Evolutionary conservation across 768 basidiomycete species (phyloP), one percentile per base, ranked within the genome.

Genomic region (Butyriboletus loyo): DNA sequence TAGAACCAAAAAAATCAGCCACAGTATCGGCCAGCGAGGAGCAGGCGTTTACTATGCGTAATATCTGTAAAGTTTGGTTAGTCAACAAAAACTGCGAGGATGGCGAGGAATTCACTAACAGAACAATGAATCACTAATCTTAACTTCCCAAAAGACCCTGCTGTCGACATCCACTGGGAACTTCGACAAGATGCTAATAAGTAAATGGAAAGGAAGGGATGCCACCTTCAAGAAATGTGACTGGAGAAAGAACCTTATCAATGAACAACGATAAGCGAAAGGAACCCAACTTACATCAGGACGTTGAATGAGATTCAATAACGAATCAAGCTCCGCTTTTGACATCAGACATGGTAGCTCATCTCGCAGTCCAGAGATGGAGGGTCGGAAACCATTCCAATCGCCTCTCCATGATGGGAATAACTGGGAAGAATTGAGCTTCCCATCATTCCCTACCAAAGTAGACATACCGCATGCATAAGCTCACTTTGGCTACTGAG

Each of bases 211-310:
- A 0, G 91, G 91, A 39, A 93, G 76, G 3, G 81, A 85, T 3
- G 89, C 85, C 25, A 87, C 87, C 73, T 93, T 93, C 60, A 93
- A 74, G 75, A 92, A 93, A 65, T 90, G 91, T 17, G 88, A 85
- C 88, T 92, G 2, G 19, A 53, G 34, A 45, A 50, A 4, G 47
- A 52, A 31, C 41, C 24, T 10, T 17, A 45, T 67, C n/a, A 73
- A 38, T 51, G 36, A 50, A 14, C 8, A 27, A 32, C 24, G 15
- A 7, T 42, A 10, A 41, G 27, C 31, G 7, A 34, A 49, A 31
- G 8, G n/a, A 56, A 44, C 42, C 35, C 8, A 5, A 68, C 85
- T 64, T 62, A 89, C 89, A 66, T 90, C 87, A 1, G 88, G 89
- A 27, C 85, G 83, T 54, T 82, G 81, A 60, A 93, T 85, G 31